Base-by-base conservation (phyloP, 2,329 filamentous ascomycete genomes). In the Penicillium sp. region DNA sequence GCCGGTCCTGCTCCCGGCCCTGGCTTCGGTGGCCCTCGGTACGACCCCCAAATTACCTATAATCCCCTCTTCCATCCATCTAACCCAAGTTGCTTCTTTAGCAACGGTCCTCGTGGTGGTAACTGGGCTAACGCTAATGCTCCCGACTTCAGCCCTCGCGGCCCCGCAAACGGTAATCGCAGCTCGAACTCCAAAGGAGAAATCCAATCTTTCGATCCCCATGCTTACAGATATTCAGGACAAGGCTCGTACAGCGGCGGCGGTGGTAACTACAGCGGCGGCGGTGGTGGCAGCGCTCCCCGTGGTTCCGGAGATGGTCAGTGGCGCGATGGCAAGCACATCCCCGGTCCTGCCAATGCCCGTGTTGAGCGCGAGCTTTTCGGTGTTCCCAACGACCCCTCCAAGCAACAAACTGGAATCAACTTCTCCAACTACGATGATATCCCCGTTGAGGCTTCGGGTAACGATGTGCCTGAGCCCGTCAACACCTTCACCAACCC, bases 371-470 rank as follows among this genome's bases (percentile, higher is more conserved):
- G 93, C 69, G 95, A 99, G 74, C 89, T 99, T 52, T 99, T 97
- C 75, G 95, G 95, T 71, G 82, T 89, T 50, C 82, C 88, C 68
- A 93, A 98, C 76, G 95, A 98, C 73, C 91, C 93, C 62, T 87
- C 89, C 66, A 98, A 97, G 84, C 90, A 96, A 77, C 90, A 96
- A 72, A 97, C 92, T 33, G 95, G 95, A 79, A 98, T 99, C 89
- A 99, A 99, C 86, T 99, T 99, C 75, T 89, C 96, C 82, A 99
- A 99, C 84, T 99, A 99, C 80, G 95, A 99, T 73, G 95, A 99
- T 77, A 99, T 99, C 66, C 95, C 95, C 54, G 95, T 99, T 64
- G 95, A 98, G 80, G 95, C 95, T 63, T 97, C 93, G 59, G 95
- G 95, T 59, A 88, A 91, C 53, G 87, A 96, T 72, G 92, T 98